These are phyloP conservation scores for Passalora sequoiae DNA, from an alignment of 2,329 filamentous ascomycete genomes.

Conservation along the genomic window DNA sequence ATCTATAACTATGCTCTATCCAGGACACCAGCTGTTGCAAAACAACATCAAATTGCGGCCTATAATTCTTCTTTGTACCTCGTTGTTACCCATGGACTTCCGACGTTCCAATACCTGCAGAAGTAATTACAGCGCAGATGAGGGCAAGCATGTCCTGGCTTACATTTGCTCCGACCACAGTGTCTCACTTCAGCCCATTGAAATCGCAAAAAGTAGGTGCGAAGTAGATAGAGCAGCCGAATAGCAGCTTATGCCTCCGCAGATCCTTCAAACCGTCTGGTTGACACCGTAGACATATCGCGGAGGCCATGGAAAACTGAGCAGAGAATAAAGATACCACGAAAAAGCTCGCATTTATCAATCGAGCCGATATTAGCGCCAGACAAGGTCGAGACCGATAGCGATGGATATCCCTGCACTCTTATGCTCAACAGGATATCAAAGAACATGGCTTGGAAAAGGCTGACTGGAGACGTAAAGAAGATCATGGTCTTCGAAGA, in stretches of 20 bases:
- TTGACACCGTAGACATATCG: neutral
- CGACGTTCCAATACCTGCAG: neutral
- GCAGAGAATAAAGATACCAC: neutral
- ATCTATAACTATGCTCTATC: too few species aligned
- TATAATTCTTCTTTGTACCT: neutral
- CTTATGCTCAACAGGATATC: neutral
- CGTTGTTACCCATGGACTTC: neutral
- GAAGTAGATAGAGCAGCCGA: neutral
- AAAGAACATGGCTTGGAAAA: slow-evolving; percentile 1
- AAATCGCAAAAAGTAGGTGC: neutral
- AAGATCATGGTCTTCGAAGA: neutral
- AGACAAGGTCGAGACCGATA: neutral
- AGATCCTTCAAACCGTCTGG: neutral
- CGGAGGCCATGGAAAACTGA: neutral
- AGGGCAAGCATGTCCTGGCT: neutral
- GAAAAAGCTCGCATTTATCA: neutral
- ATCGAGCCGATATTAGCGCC: neutral
- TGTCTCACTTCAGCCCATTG: neutral
- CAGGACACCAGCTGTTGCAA: neutral
- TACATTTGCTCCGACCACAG: neutral
- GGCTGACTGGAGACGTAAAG: neutral
- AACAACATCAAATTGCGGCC: neutral
- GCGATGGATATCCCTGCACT: neutral
- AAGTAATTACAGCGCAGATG: neutral
- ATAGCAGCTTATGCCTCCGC: neutral